A percentile compares a stretch with the other conserved stretches of the same genome.
phyloP scores from a whole-genome alignment of 768 basidiomycete species.

The Boletus reticulatus region DNA sequence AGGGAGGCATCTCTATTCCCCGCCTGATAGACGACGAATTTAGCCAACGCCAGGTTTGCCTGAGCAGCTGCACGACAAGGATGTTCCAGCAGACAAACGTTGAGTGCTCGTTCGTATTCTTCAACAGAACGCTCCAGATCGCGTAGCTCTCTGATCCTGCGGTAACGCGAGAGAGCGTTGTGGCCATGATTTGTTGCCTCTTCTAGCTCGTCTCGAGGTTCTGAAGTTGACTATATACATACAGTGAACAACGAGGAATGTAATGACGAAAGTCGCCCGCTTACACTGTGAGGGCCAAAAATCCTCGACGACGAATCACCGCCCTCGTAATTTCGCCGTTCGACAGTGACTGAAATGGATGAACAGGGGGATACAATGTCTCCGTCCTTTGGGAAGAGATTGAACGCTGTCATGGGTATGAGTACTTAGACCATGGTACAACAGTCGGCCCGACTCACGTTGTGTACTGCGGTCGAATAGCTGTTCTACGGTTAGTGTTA shows the following conservation, averaged over 20 bases:
- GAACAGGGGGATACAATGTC: neutral
- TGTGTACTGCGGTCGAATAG: neutral
- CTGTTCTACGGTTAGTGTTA: neutral
- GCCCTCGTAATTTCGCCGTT: neutral
- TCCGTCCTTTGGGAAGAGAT: neutral
- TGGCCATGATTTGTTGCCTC: neutral
- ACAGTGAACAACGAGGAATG: neutral
- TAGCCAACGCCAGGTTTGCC: no score
- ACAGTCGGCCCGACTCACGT: neutral
- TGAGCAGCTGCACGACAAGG: neutral
- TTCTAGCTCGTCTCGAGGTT: neutral
- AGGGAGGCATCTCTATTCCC: neutral
- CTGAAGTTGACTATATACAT: neutral
- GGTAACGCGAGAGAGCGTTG: no score
- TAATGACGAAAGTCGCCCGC: neutral
- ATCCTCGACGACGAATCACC: neutral
- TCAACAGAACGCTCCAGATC: neutral
- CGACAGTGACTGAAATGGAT: neutral
- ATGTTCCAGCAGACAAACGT: neutral
- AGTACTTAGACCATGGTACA: neutral
- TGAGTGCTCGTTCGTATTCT: neutral
- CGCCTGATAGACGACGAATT: neutral
- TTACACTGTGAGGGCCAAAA: neutral
- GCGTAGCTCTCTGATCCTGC: neutral
- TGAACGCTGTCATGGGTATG: neutral